Conservation (phyloP, 805 yeast species). For the Saccharomyces eubayanus region DNA sequence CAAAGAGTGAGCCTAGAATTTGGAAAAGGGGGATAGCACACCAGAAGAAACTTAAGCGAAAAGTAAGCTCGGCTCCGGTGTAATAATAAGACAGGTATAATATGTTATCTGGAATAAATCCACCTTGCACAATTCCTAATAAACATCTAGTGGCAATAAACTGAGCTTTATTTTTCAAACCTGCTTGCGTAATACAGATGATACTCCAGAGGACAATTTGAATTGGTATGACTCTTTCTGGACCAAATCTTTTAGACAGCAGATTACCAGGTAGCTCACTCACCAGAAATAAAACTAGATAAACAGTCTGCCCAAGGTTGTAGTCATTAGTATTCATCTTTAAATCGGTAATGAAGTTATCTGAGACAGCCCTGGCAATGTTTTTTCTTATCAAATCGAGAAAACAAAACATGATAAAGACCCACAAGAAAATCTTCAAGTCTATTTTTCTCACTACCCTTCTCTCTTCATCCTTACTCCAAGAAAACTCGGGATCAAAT, state of each 20-base stretch:
- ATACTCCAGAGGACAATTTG: slow-evolving; percentile 52
- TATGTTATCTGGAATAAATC: slow-evolving; percentile 50
- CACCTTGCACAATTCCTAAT: slow-evolving; percentile 56
- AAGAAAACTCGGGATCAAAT: slow-evolving; percentile 49
- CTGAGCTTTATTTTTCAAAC: slow-evolving; percentile 33
- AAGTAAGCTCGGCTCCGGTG: slow-evolving; percentile 48
- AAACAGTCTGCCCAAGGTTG: slow-evolving; percentile 51
- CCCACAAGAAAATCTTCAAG: slow-evolving; percentile 45
- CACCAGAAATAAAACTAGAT: slow-evolving; percentile 41
- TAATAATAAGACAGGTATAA: slow-evolving; percentile 58
- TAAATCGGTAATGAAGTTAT: slow-evolving; percentile 43
- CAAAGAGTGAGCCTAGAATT: slow-evolving; percentile 40
- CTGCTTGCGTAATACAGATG: slow-evolving; percentile 45
- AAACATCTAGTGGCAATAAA: slow-evolving; percentile 43
- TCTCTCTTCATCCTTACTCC: slow-evolving; percentile 47
- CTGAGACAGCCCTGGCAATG: slow-evolving; percentile 49
- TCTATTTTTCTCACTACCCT: slow-evolving; percentile 44
- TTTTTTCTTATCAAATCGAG: slow-evolving; percentile 53
- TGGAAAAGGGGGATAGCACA: slow-evolving; percentile 43
- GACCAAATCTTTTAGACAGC: slow-evolving; percentile 52
- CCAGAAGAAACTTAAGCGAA: slow-evolving; percentile 54
- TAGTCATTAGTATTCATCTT: slow-evolving; percentile 47
- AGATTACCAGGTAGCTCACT: slow-evolving; percentile 62
- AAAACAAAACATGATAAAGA: slow-evolving; percentile 49
- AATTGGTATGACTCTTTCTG: slow-evolving; percentile 52